These are phyloP conservation scores for Mycena alexandri DNA, from an alignment of 768 basidiomycete genomes.

Conservation along the genomic window DNA sequence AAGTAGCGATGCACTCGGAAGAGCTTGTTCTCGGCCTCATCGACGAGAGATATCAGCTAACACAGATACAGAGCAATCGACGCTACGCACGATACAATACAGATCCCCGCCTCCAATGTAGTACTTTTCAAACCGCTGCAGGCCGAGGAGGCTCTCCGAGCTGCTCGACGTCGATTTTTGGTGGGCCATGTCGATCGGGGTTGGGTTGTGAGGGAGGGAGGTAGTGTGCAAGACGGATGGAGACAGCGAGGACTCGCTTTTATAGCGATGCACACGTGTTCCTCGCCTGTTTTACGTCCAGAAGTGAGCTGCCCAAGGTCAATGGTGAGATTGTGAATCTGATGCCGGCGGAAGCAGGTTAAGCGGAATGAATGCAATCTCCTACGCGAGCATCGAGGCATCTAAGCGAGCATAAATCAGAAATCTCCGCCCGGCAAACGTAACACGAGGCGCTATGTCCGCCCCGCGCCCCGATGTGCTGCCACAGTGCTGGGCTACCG, in stretches of 20 bases:
- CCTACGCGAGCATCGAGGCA: conserved; percentile 38
- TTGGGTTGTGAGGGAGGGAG: conserved; percentile 37
- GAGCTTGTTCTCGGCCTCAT: conserved; percentile 62
- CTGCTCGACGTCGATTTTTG: background rate
- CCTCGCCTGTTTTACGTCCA: conserved; percentile 45
- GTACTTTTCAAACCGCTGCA: conserved; percentile 49
- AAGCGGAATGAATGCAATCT: conserved; percentile 6
- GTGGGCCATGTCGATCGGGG: conserved; percentile 23
- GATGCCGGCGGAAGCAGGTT: conserved; percentile 22
- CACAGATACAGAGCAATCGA: background rate
- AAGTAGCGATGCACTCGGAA: conserved; percentile 68
- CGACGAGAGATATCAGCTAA: conserved; percentile 5
- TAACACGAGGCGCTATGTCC: conserved; percentile 18
- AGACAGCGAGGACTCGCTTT: conserved; percentile 24
- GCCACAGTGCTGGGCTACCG: no score
- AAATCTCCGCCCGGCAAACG: background rate
- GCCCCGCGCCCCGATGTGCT: background rate
- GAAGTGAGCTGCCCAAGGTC: conserved; percentile 17
- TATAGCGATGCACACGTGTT: conserved; percentile 51
- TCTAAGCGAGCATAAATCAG: background rate
- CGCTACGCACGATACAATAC: conserved; percentile 51
- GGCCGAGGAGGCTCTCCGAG: conserved; percentile 33
- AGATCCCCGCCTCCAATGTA: conserved; percentile 61
- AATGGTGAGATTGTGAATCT: background rate
- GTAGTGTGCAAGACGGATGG: conserved; percentile 40